These are phyloP conservation scores for Cenchrus purpureus DNA, from an alignment of 176 grass and related monocot species.

Conservation along the genomic window DNA sequence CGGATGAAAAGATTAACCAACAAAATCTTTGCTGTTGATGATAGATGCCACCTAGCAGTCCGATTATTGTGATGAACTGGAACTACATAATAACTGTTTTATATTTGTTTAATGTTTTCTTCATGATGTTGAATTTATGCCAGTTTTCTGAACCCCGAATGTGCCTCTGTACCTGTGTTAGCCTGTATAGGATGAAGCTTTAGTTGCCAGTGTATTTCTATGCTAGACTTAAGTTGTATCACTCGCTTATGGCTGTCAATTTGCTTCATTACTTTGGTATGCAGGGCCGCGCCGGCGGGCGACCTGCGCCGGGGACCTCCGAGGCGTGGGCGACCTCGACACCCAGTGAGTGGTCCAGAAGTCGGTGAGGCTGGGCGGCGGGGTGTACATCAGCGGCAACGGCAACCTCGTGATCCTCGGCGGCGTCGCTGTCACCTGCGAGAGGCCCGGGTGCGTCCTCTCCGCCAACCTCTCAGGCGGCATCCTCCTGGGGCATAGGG, in stretches of 20 bases:
- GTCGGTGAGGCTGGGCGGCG: slow-evolving; percentile 49
- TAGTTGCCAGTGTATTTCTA: not conserved
- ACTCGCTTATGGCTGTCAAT: not conserved
- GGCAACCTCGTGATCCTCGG: slow-evolving; percentile 68
- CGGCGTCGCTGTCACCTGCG: slow-evolving; percentile 67
- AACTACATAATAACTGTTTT: not conserved
- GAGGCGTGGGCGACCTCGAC: slow-evolving; percentile 70
- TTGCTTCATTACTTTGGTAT: not conserved
- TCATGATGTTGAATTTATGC: not conserved
- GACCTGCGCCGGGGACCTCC: slow-evolving; percentile 78
- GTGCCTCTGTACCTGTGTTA: not conserved
- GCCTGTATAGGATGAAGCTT: not conserved
- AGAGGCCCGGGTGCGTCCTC: slow-evolving; percentile 65
- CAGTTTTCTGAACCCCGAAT: not conserved
- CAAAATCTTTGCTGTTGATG: not conserved
- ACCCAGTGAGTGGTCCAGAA: slow-evolving; percentile 68
- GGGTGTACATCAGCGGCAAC: slow-evolving; percentile 67
- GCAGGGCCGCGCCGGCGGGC: slow-evolving; percentile 48
- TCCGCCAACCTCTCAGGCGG: slow-evolving; percentile 64
- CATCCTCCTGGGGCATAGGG: slow-evolving; percentile 49
- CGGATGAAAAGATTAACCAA: not conserved
- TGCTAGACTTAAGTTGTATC: not conserved
- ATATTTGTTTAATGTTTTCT: not conserved
- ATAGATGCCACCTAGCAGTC: not conserved
- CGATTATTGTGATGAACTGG: not conserved